Base-by-base conservation (phyloP, 2,329 filamentous ascomycete species). In the Apiospora aurea region DNA sequence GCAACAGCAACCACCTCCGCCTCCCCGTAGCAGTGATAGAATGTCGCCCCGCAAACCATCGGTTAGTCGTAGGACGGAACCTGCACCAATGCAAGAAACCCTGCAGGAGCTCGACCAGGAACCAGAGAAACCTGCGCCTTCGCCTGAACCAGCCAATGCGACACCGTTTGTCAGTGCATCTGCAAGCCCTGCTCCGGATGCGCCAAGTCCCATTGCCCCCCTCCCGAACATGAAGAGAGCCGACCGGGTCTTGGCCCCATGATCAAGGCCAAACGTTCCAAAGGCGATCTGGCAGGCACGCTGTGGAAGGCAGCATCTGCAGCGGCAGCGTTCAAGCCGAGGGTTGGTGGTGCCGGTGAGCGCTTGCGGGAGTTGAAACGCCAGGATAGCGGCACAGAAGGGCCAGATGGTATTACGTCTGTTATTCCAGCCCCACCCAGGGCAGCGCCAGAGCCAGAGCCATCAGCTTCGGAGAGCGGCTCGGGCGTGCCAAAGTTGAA, bases 181-280 rank as follows among this genome's bases (percentile, higher is more conserved):
- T 72, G 70, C 79, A 78, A 70, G 71, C 72, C 73, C 79, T 5
- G 75, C 73, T 10, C 72, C 78, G 2, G 80, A 81, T 46, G 75
- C 79, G 8, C 76, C 80, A 6, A 75, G 78, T 47, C 38, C 44
- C 51, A 57, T 41, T 34, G 5, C 67, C 47, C 47, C 8, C 38
- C 47, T 26, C 24, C 69, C 24, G 77, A 79, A 21, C 70, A 75
- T 2, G 84, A 86, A 70, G 85, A 87, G 2, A 78, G 74, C 8
- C 84, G 94, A n/a, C 94, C 94, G 24, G 95, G 94, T 0, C 87
- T 97, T 8, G 94, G 94, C 0, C 94, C 95, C 1, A 97, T 97
- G 95, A 92, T 98, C 77, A 96, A 94, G 82, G 90, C 92, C 74
- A 94, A 94, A 79, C 90, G 89, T 73, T 92, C 91, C 1, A 91